These are phyloP conservation scores for Penicillium griseofulvum DNA, from an alignment of 2,329 filamentous ascomycete species.

Conservation along the genomic window DNA sequence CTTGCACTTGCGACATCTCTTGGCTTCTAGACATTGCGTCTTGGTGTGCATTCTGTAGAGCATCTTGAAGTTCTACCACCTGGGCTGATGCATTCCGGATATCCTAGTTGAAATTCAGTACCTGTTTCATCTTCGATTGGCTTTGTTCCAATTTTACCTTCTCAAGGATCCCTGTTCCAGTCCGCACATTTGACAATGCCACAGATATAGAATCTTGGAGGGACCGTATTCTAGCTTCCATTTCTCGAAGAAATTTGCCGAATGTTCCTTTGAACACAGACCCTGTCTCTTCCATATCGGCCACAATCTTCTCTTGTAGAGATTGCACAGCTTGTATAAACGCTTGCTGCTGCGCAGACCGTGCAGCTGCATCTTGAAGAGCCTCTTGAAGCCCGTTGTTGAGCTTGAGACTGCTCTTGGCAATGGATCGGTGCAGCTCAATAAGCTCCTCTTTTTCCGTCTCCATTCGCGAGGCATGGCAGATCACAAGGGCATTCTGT, in stretches of 20 bases:
- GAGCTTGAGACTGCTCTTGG: slow-evolving; percentile 37
- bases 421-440: slow-evolving; percentile 39
- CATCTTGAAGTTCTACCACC: slow-evolving; percentile 22
- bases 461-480: slow-evolving; percentile 58
- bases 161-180: slow-evolving; percentile 17
- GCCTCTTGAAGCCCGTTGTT: slow-evolving; percentile 36
- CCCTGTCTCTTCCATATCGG: slow-evolving; percentile 34
- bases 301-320: slow-evolving; percentile 30
- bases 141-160: slow-evolving; percentile 17
- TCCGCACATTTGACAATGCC: slow-evolving; percentile 19
- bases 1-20: slow-evolving; percentile 28
- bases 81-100: slow-evolving; percentile 29
- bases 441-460: slow-evolving; percentile 54
- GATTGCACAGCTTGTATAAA: slow-evolving; percentile 34
- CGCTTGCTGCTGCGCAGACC: slow-evolving; percentile 29
- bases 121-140: too few relatives aligned
- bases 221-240: slow-evolving; percentile 25
- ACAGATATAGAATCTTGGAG: slow-evolving; percentile 21
- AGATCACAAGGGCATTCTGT: slow-evolving; percentile 61
- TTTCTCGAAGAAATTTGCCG: slow-evolving; percentile 22
- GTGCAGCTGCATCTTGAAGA: slow-evolving; percentile 30
- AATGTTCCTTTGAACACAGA: slow-evolving; percentile 25
- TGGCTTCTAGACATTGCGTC: slow-evolving; percentile 28
- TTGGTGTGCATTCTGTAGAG: slow-evolving; percentile 27
- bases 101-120: slow-evolving; percentile 27